These are phyloP conservation scores for Fusarium concolor DNA, from an alignment of 2,329 filamentous ascomycete genomes.

Conservation along the genomic window DNA sequence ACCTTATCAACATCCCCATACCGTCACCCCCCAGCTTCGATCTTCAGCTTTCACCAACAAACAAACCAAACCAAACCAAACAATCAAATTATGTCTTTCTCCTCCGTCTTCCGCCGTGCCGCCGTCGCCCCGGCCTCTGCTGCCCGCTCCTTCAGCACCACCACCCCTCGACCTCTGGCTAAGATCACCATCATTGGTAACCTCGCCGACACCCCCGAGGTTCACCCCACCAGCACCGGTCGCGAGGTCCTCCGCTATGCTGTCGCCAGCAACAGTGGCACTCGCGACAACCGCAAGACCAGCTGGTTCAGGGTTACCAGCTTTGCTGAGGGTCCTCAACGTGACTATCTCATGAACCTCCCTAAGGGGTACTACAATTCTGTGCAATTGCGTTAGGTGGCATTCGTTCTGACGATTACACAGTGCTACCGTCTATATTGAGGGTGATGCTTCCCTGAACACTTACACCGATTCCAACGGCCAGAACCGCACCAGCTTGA, in stretches of 20 bases:
- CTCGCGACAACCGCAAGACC: constrained; percentile 76
- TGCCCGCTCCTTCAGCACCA: constrained; percentile 81
- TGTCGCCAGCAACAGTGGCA: constrained; percentile 76
- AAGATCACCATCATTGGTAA: constrained; percentile 89
- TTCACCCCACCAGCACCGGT: constrained; percentile 75
- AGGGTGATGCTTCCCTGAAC: constrained; percentile 81
- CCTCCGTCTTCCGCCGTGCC: constrained; percentile 66
- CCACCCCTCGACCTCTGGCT: constrained; percentile 73
- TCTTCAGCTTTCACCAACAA: constrained; percentile 13
- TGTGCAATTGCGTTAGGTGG: neutral
- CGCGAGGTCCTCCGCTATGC: constrained; percentile 81
- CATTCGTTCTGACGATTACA: constrained; percentile 25
- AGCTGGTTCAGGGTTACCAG: constrained; percentile 87
- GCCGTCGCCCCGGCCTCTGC: constrained; percentile 59
- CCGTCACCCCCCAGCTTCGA: constrained; percentile 5
- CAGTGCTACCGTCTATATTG: constrained; percentile 83
- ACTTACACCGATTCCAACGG: constrained; percentile 77
- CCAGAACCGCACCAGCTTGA: constrained; percentile 72
- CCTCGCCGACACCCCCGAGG: constrained; percentile 82
- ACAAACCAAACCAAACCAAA: neutral
- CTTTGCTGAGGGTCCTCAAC: constrained; percentile 77
- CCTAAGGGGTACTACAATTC: constrained; percentile 82
- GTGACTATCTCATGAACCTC: constrained; percentile 78
- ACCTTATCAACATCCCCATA: constrained; percentile 21
- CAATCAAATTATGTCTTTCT: constrained; percentile 56